These are phyloP conservation scores for Emmonsiellopsis sp. DNA, from an alignment of 2,329 filamentous ascomycete species.

Conservation along the genomic window DNA sequence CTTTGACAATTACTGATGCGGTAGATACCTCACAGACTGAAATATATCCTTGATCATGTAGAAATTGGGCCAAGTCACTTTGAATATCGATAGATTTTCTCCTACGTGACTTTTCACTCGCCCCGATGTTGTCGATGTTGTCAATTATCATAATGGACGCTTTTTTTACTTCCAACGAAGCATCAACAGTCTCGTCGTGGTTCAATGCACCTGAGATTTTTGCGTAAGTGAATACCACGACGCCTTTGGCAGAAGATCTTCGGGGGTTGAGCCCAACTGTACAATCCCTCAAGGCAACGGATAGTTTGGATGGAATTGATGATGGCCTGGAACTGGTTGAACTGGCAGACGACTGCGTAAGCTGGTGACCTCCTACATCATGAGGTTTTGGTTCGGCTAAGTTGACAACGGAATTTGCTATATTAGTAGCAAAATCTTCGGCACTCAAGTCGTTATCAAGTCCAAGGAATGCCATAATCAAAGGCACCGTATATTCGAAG, in stretches of 20 bases:
- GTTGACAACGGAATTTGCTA: constrained; percentile 72
- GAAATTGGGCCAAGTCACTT: constrained; percentile 38
- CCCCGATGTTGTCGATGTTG: constrained; percentile 47
- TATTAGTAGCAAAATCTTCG: constrained; percentile 63
- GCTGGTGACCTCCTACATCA: constrained; percentile 9
- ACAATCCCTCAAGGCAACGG: constrained; percentile 67
- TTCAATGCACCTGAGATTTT: constrained; percentile 60
- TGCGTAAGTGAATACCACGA: constrained; percentile 70
- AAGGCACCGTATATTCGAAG: constrained; percentile 81
- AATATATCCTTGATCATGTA: constrained; percentile 64
- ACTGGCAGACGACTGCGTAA: constrained; percentile 9
- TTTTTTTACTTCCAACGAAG: constrained; percentile 62
- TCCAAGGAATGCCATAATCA: constrained; percentile 68
- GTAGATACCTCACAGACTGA: constrained; percentile 81
- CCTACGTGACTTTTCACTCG: constrained; percentile 23
- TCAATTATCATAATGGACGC: constrained; percentile 78
- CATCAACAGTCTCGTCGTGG: constrained; percentile 54
- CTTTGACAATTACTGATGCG: constrained; percentile 57
- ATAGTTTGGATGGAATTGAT: constrained; percentile 43
- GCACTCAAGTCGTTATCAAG: constrained; percentile 57
- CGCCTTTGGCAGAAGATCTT: constrained; percentile 61
- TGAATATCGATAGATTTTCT: constrained; percentile 18
- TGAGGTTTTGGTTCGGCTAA: constrained; percentile 49
- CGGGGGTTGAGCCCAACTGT: constrained; percentile 77
- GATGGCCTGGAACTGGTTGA: constrained; percentile 15